Base-by-base conservation (phyloP, 2,329 filamentous ascomycete genomes). In the Cyphellophora europaea region DNA sequence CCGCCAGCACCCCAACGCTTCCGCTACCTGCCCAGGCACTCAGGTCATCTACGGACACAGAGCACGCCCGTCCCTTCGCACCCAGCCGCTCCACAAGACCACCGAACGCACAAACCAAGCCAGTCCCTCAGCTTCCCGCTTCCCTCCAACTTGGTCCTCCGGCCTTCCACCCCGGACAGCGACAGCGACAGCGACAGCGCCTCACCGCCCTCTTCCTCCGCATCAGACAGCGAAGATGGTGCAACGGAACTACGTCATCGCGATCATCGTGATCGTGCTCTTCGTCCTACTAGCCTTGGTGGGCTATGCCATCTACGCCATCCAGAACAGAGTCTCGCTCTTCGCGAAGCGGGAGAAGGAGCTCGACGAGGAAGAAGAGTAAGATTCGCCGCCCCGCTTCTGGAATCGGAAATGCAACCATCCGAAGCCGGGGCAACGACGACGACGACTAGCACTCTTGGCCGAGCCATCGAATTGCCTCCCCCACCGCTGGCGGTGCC, bases 201-300 rank as follows among this genome's bases (percentile, higher is more conserved):
- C 30, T 18, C 30, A 18, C 30, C 13, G 15, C 17, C 30, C 30
- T 32, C 30, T 18, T 10, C 14, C 30, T 3, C 19, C 30, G 10
- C 18, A 16, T 32, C 30, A 19, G 30, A 19, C n/a, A 13, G n/a
- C 28, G 5, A 56, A 47, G 34, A 66, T 63, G 55, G 54, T 63
- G 13, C 49, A 66, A 43, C 53, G 55, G 39, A 69, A 69, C 51
- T 56, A 65, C 47, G 54, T 62, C 45, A 64, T 69, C 42, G 65
- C 65, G 11, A 58, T 69, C 38, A 69, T 69, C 48, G 58, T 69
- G 43, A 66, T 69, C 45, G 42, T 65, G 29, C 54, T 69, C 36
- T 68, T 68, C 48, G 40, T 69, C 33, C 40, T 68, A 30, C 58
- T 69, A 25, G 61, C 59, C 13, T 39, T 62, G 16, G 56, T 59